A percentile compares a stretch with the other conserved stretches of the same genome.
Conservation (phyloP, 2,329 filamentous ascomycete species). For the Septoria petroselini region DNA sequence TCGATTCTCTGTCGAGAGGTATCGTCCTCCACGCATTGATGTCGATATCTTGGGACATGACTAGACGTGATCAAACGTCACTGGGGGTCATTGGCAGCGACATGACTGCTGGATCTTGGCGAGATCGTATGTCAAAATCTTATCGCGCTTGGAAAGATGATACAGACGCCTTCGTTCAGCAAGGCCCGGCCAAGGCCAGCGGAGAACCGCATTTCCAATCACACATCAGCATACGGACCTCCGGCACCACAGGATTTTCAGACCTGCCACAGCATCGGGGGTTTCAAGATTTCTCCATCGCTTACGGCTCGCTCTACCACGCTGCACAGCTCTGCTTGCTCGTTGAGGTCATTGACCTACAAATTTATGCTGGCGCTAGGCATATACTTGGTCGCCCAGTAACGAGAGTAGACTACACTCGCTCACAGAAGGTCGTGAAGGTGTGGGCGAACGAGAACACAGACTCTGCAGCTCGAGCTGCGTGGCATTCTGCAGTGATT, state of each 20-base stretch:
- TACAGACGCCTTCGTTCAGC: constrained; percentile 53
- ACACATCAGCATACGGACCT: too few relatives aligned
- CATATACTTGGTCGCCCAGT: constrained; percentile 59
- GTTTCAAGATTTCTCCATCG: constrained; percentile 50
- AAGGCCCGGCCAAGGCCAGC: constrained; percentile 34
- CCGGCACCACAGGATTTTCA: too few relatives aligned
- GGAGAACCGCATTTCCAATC: too few relatives aligned
- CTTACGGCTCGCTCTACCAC: constrained; percentile 57
- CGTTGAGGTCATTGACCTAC: constrained; percentile 59
- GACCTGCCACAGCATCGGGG: constrained; percentile 37
- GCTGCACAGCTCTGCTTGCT: constrained; percentile 56
- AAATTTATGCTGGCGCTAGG: constrained; percentile 59
- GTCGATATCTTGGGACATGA: constrained; percentile 62
- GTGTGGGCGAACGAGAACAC: constrained; percentile 46
- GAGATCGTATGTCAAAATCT: constrained; percentile 50
- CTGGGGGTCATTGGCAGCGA: constrained; percentile 41
- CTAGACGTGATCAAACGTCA: constrained; percentile 59
- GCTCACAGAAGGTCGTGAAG: constrained; percentile 52
- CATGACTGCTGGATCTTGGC: constrained; percentile 42
- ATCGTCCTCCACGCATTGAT: constrained; percentile 60
- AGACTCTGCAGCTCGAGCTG: constrained; percentile 43
- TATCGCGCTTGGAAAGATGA: constrained; percentile 59
- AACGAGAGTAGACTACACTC: constrained; percentile 49
- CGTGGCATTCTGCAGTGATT: constrained; percentile 55
- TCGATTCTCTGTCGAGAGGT: constrained; percentile 54